Conservation (phyloP, 306 rosid genomes). For the Acacia confusa region DNA sequence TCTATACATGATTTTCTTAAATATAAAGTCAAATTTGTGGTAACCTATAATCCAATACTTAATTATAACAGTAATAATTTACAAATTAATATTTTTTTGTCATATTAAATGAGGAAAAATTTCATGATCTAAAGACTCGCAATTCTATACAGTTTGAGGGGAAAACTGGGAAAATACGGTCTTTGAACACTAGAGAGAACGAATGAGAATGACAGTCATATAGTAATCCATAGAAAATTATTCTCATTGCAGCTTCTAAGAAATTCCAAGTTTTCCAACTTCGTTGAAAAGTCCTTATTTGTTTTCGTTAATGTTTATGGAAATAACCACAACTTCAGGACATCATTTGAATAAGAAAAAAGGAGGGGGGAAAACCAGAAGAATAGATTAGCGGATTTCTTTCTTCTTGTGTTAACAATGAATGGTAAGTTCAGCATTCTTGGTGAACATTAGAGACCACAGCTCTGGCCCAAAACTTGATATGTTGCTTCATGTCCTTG, state of each 20-base stretch:
- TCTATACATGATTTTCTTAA: neutral
- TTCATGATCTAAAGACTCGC: neutral
- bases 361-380: neutral
- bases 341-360: neutral
- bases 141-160: neutral
- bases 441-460: conserved; percentile 76
- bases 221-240: neutral
- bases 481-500: conserved; percentile 67
- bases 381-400: neutral
- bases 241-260: neutral
- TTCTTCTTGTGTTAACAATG: neutral
- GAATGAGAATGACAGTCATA: neutral
- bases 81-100: neutral
- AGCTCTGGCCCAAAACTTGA: conserved; percentile 91
- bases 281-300: neutral
- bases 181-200: neutral
- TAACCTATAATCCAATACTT: neutral
- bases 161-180: neutral
- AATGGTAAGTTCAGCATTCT: conserved; percentile 40
- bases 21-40: neutral
- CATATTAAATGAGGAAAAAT: too few relatives aligned
- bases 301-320: neutral
- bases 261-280: neutral
- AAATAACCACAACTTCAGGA: neutral
- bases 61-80: neutral